Base-by-base conservation (phyloP, 164 flowering plant genomes). In the Kalanchoe fedtschenkoi region DNA sequence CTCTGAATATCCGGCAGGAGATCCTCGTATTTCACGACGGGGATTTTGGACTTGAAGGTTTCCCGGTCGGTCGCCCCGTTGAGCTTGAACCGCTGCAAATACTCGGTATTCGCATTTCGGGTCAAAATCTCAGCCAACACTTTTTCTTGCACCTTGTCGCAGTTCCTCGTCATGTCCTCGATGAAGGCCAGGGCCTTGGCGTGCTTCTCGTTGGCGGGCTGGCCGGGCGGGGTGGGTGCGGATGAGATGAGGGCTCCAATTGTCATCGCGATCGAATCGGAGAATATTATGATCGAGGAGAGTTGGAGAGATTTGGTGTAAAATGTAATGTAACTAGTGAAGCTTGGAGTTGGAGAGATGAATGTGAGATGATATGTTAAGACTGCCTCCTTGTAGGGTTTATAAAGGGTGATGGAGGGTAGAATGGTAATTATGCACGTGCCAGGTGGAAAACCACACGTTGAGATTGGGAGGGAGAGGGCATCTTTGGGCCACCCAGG, bases 1-100 rank as follows among this genome's bases (percentile, higher is more conserved):
- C 95, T 81, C 43, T 78, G 81, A 66, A 87, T 87, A 29, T 83
- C 80, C 1, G 84, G 89, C 62, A 71, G 78, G 33, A 85, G 77
- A 74, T 87, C 87, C 65, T 85, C 91, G 53, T 85, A 88, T 1
- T 77, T 76, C 33, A 87, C 75, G 5, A 83, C 73, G 0, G 95
- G 91, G 21, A 85, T 44, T 56, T 72, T 80, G 9, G 83, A 67
- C 76, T 81, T 87, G 75, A 81, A 87, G 0, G 75, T 72, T 0
- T 74, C 75, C 0, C 83, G 81, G 54, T 87, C 95, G 6, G 79
- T 78, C 0, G 78, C 74, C 1, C 82, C 86, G 13, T 56, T 56
- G 34, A 83, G 76, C 0, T 63, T 28, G 68, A 68, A 79, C 38
- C 81, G 66, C 6, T 43, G 35, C 5, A 87, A 78, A 68, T 85